Evolutionary conservation across 495 filamentous ascomycete species (phyloP), one percentile per base, ranked within the genome.

Genomic region (Cryomyces minteri): DNA sequence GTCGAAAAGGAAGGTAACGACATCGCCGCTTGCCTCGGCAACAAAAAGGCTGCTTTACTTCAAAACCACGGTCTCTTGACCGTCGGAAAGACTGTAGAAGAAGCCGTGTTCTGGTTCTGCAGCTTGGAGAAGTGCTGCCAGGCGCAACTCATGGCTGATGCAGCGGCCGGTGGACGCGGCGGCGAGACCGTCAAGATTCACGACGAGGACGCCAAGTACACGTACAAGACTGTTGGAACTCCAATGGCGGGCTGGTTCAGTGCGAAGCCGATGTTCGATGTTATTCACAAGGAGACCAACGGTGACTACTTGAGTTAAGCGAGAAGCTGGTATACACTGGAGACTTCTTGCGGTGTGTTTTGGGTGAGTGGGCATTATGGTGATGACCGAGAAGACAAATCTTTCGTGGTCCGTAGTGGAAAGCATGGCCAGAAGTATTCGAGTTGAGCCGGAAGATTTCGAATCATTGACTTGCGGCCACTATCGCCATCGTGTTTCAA

Each of bases 111-210:
- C 55, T 87, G 80, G 81, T 87, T 86, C 57, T 61, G 82, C 32
- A 77, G 71, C 43, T 53, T 88, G 48, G 82, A 85, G 49, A 81
- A 76, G 51, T 82, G 76, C 58, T 86, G 82, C 54, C 72, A 85
- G 54, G 70, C 72, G n/a, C 81, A 87, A 58, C 58, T 88, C 32
- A 51, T 85, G 47, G 82, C 81, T 4, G 82, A 88, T 58, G 82
- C 82, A 0, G 81, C 81, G 4, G 80, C 80, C 6, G 66, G 58
- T 0, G 80, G 79, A 5, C 63, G 74, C 1, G 82, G 81, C 4
- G 69, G 68, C 1, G 58, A 67, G 52, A 81, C 79, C 2, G 58
- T 81, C 37, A 80, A 79, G 59, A 78, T 88, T 50, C 62, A 67
- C 12, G 75, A 82, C 0, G 70, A 74, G 28, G 77, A 85, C 57